These are phyloP conservation scores for Huiozyma naganishii DNA, from an alignment of 805 yeast species.

Conservation along the genomic window DNA sequence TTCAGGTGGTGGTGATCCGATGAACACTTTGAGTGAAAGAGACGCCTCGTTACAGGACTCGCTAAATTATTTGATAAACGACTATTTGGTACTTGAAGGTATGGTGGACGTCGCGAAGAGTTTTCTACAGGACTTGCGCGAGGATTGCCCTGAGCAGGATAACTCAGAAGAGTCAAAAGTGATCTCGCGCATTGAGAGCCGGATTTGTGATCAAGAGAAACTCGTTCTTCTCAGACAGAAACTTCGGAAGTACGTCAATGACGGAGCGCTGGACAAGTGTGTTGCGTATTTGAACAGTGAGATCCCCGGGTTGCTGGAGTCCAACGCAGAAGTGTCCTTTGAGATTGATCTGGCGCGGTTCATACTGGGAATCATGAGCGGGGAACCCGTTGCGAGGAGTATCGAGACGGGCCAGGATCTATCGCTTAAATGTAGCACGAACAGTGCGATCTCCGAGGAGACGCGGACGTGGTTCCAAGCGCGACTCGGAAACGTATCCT, in stretches of 20 bases:
- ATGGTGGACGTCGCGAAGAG: constrained; percentile 43
- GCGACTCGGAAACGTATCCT: constrained; percentile 36
- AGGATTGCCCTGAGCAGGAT: constrained; percentile 10
- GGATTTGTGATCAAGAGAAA: constrained; percentile 26
- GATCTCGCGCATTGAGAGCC: constrained; percentile 22
- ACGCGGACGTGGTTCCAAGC: constrained; percentile 27
- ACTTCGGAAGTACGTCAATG: constrained; percentile 33
- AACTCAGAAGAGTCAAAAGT: constrained; percentile 1
- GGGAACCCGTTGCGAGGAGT: constrained; percentile 10
- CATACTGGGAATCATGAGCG: constrained; percentile 10
- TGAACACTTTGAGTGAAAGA: constrained; percentile 16
- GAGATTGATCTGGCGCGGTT: constrained; percentile 22
- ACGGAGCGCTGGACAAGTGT: constrained; percentile 37
- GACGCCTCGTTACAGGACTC: constrained; percentile 22
- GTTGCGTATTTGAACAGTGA: constrained; percentile 27
- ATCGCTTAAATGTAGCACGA: constrained; percentile 15
- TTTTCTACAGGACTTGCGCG: constrained; percentile 35
- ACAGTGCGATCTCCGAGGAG: constrained; percentile 8
- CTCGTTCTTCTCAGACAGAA: constrained; percentile 35
- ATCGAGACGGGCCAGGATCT: constrained; percentile 19
- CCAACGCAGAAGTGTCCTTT: constrained; percentile 17
- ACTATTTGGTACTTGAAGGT: constrained; percentile 50
- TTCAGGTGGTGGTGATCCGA: constrained; percentile 3
- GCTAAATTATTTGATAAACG: constrained; percentile 24
- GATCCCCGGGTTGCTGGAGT: constrained; percentile 17